Conservation (phyloP, 1,284 basidiomycete genomes). For the Boletellus sp. region DNA sequence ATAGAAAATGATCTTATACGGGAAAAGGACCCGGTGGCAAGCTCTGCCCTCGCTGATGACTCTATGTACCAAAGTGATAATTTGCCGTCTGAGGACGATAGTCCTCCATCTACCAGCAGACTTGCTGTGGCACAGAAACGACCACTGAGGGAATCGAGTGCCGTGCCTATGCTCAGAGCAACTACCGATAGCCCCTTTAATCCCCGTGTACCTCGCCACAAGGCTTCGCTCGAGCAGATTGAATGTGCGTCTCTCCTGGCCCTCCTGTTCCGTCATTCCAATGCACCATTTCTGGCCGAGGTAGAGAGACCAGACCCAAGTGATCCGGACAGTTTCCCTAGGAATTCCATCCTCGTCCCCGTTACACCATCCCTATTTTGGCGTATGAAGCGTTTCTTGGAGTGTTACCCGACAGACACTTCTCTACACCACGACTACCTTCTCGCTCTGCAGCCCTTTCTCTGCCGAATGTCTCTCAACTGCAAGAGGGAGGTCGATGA, state of each 20-base stretch:
- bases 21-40: slow-evolving; percentile 21
- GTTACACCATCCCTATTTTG: slow-evolving; percentile 54
- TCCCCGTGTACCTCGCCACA: slow-evolving; percentile 20
- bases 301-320: slow-evolving; percentile 23
- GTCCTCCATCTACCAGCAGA: slow-evolving; percentile 16
- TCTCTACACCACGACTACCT: slow-evolving; percentile 76
- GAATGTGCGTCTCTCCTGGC: slow-evolving; percentile 69
- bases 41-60: slow-evolving; percentile 20
- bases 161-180: slow-evolving; percentile 19
- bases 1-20: slow-evolving; percentile 44
- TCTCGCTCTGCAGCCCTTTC: slow-evolving; percentile 59
- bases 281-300: slow-evolving; percentile 50
- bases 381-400: slow-evolving; percentile 66
- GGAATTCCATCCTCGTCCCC: slow-evolving; percentile 13
- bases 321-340: slow-evolving; percentile 24
- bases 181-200: slow-evolving; percentile 13
- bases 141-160: slow-evolving; percentile 17
- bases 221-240: slow-evolving; percentile 59
- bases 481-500: slow-evolving; percentile 50
- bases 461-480: slow-evolving; percentile 75
- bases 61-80: slow-evolving; percentile 31
- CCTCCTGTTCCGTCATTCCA: slow-evolving; percentile 58
- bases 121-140: slow-evolving; percentile 31
- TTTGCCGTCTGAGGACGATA: slow-evolving; percentile 31
- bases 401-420: slow-evolving; percentile 61